A percentile compares a stretch with the other conserved stretches of the same genome.
phyloP scores from a whole-genome alignment of 2,329 filamentous ascomycete genomes.

The Aspergillus aculeatinus region DNA sequence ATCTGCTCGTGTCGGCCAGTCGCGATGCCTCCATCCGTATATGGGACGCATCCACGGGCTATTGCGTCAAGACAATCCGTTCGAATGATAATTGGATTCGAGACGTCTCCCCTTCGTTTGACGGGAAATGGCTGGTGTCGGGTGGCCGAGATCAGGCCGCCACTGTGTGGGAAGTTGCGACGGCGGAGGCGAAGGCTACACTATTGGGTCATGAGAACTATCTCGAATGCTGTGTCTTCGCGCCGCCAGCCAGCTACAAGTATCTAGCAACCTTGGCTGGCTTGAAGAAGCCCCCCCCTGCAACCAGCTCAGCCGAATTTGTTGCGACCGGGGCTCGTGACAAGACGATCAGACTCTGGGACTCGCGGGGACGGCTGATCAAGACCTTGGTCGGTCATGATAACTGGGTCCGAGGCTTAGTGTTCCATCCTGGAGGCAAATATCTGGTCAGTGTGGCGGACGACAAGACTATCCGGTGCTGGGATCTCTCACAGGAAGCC shows the following conservation, averaged over 20 bases:
- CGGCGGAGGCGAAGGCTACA: conserved; percentile 72
- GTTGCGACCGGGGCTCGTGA: conserved; percentile 86
- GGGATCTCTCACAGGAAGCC: conserved; percentile 87
- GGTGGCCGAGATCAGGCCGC: conserved; percentile 78
- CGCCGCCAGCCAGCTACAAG: conserved; percentile 74
- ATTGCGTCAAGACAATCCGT: conserved; percentile 79
- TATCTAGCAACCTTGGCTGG: conserved; percentile 76
- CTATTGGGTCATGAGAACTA: conserved; percentile 84
- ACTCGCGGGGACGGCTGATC: conserved; percentile 77
- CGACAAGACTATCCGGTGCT: conserved; percentile 89
- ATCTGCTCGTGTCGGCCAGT: conserved; percentile 80
- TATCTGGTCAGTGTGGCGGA: conserved; percentile 83
- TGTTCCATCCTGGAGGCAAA: conserved; percentile 90
- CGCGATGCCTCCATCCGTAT: conserved; percentile 80
- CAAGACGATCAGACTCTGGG: conserved; percentile 89
- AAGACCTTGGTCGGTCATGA: conserved; percentile 85
- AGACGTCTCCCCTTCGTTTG: conserved; percentile 75
- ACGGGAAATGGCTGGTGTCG: conserved; percentile 79
- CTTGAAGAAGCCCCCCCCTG: conserved; percentile 75
- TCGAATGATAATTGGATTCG: conserved; percentile 86
- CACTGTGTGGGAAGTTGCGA: conserved; percentile 80
- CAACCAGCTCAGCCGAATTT: conserved; percentile 77
- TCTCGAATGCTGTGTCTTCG: conserved; percentile 82
- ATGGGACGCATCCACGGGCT: conserved; percentile 90
- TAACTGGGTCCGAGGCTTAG: conserved; percentile 84